Conservation (phyloP, 2,329 filamentous ascomycete genomes). For the Fusarium sp. region DNA sequence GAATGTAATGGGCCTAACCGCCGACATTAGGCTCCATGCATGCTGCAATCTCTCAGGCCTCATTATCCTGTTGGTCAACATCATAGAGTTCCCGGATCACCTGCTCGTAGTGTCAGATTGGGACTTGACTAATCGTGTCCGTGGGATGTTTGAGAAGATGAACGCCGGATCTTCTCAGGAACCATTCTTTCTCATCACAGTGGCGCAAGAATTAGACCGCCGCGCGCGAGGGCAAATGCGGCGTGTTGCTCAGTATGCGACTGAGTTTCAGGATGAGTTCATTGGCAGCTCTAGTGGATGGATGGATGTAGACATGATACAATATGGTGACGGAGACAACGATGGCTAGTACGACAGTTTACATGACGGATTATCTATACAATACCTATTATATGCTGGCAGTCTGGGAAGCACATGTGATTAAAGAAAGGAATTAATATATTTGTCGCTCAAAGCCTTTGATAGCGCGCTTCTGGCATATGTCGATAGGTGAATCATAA, state of each 20-base stretch:
- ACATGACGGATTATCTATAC: too few relatives aligned
- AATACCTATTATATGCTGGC: too few relatives aligned
- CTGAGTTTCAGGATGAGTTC: not conserved
- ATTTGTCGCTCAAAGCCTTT: too few relatives aligned
- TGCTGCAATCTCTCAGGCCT: slow-evolving; percentile 22
- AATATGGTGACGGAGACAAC: not conserved
- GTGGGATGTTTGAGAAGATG: slow-evolving; percentile 11
- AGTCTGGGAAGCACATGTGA: too few relatives aligned
- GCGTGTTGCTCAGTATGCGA: not conserved
- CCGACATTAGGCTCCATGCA: slow-evolving; percentile 7
- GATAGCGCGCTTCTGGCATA: too few relatives aligned
- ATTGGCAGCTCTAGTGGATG: not conserved
- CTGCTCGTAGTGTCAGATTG: not conserved
- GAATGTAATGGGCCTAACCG: not conserved
- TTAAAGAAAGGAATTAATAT: too few relatives aligned
- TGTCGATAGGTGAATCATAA: too few relatives aligned
- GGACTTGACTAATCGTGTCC: not conserved
- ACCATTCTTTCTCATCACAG: slow-evolving; percentile 11
- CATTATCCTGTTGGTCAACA: slow-evolving; percentile 24
- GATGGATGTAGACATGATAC: not conserved
- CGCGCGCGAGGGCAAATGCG: not conserved
- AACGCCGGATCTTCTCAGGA: slow-evolving; percentile 10
- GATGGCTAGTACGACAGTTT: not conserved
- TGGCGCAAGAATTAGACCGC: not conserved
- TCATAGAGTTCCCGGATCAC: slow-evolving; percentile 23